These are phyloP conservation scores for Chloris gayana DNA, from an alignment of 176 grass and related monocot species.

Conservation along the genomic window DNA sequence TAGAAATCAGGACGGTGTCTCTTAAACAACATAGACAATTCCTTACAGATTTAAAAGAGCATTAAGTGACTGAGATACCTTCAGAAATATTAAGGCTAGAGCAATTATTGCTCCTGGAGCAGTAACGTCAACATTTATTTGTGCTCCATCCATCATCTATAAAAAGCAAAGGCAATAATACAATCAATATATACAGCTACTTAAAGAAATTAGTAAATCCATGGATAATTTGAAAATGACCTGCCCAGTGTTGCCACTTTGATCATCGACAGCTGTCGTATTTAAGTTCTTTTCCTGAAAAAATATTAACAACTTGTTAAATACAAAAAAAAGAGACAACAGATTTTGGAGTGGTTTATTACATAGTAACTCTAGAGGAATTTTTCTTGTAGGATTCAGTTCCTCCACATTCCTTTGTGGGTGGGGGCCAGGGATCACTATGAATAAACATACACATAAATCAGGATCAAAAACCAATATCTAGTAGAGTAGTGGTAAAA, in stretches of 20 bases:
- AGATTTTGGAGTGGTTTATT: background rate
- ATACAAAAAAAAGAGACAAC: background rate
- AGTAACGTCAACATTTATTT: conserved; percentile 96
- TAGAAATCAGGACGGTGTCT: conserved; percentile 26
- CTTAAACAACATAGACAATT: background rate
- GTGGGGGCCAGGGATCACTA: background rate
- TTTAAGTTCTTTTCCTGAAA: conserved; percentile 65
- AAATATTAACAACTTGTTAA: conserved; percentile 30
- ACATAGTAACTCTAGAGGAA: background rate
- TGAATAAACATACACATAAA: conserved; percentile 31
- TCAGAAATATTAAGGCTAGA: conserved; percentile 88
- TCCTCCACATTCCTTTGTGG: no score
- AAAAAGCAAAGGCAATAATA: conserved; percentile 32
- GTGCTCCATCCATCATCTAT: conserved; percentile 87
- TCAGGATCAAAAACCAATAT: conserved; percentile 5
- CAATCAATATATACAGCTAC: conserved; percentile 28
- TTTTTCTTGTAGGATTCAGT: background rate
- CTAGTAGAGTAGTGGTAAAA: background rate
- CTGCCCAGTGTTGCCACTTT: conserved; percentile 64
- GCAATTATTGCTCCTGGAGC: conserved; percentile 98
- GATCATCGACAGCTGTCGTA: conserved; percentile 53
- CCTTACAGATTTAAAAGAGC: conserved; percentile 8
- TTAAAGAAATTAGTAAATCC: conserved; percentile 29
- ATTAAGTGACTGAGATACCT: conserved; percentile 48
- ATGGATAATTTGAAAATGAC: conserved; percentile 44